Evolutionary conservation across 805 yeast genomes (phyloP).

Genomic region (Kodamaea hsintzibuensis): DNA sequence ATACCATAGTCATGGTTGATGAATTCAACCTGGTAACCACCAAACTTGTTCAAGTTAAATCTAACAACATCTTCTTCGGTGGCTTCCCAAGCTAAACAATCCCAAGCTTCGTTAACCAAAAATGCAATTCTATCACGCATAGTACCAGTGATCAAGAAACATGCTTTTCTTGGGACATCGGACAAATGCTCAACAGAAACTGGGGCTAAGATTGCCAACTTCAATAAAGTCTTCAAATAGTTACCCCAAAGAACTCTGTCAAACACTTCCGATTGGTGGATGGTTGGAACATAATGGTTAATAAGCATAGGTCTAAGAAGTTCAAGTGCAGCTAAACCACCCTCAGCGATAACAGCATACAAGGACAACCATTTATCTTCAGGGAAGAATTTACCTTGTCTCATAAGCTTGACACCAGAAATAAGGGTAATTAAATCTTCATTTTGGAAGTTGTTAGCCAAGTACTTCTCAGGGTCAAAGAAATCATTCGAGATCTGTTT

Average conservation of each 20-base stretch:
- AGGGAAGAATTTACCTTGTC: slow-evolving; percentile 63
- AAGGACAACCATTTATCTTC: slow-evolving; percentile 72
- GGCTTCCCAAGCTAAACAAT: slow-evolving; percentile 64
- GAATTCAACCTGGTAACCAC: slow-evolving; percentile 72
- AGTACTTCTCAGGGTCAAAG: slow-evolving; percentile 43
- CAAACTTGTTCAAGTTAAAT: slow-evolving; percentile 61
- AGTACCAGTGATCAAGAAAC: slow-evolving; percentile 61
- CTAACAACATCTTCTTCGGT: slow-evolving; percentile 52
- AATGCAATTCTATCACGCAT: slow-evolving; percentile 59
- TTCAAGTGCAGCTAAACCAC: slow-evolving; percentile 54
- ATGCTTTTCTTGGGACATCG: slow-evolving; percentile 71
- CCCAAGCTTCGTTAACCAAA: slow-evolving; percentile 69
- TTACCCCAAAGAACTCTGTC: slow-evolving; percentile 69
- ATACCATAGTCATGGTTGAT: slow-evolving; percentile 57
- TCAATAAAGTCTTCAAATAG: slow-evolving; percentile 57
- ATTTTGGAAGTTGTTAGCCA: slow-evolving; percentile 42
- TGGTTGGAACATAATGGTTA: slow-evolving; percentile 51
- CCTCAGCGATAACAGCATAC: slow-evolving; percentile 56
- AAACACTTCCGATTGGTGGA: slow-evolving; percentile 50
- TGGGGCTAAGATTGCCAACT: slow-evolving; percentile 65
- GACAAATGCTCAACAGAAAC: slow-evolving; percentile 69
- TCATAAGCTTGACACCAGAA: slow-evolving; percentile 50
- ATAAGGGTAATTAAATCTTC: slow-evolving; percentile 46
- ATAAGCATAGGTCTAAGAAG: slow-evolving; percentile 53
- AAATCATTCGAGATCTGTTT: slow-evolving; percentile 32